Evolutionary conservation across 306 rosid species (phyloP).

Genomic region (Malus sylvestris): DNA sequence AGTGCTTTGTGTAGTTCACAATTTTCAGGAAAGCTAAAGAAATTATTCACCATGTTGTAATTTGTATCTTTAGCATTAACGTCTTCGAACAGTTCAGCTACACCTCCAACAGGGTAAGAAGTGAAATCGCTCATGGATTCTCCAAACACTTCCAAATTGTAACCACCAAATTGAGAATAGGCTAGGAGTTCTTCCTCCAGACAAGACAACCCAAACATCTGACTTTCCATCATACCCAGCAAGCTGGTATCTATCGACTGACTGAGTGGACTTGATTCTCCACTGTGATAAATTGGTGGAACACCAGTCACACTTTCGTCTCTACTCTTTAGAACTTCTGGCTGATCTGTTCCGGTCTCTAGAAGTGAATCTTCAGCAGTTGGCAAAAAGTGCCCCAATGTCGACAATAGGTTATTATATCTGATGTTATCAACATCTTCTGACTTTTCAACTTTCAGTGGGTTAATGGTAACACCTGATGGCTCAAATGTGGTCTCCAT

Average conservation of each 20-base stretch:
- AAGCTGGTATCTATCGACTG: slow-evolving; percentile 10
- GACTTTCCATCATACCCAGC: slow-evolving; percentile 24
- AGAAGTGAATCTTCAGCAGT: slow-evolving; percentile 21
- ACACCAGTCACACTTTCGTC: slow-evolving; percentile 21
- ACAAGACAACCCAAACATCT: slow-evolving; percentile 27
- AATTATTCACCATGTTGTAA: slow-evolving; percentile 15
- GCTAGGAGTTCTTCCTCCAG: slow-evolving; percentile 35
- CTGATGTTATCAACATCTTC: slow-evolving; percentile 21
- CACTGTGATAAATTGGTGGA: slow-evolving; percentile 11
- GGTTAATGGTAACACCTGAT: slow-evolving; percentile 20
- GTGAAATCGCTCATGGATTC: slow-evolving; percentile 23
- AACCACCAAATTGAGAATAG: slow-evolving; percentile 23
- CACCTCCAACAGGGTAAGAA: slow-evolving; percentile 22
- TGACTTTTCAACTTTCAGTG: slow-evolving; percentile 27
- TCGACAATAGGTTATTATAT: slow-evolving; percentile 9
- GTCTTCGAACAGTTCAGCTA: slow-evolving; percentile 25
- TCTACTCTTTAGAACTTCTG: slow-evolving; percentile 15
- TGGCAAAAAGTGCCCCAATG: slow-evolving; percentile 16
- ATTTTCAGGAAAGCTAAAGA: slow-evolving; percentile 36
- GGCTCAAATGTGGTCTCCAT: slow-evolving; percentile 34
- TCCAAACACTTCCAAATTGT: slow-evolving; percentile 30
- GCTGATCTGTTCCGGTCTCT: slow-evolving; percentile 14
- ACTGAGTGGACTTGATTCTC: slow-evolving; percentile 7
- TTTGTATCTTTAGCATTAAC: slow-evolving; percentile 11
- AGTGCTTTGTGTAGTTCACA: slow-evolving; percentile 57